These are phyloP conservation scores for Magnusiomyces suaveolens DNA, from an alignment of 1,139 yeast genomes.

Conservation along the genomic window DNA sequence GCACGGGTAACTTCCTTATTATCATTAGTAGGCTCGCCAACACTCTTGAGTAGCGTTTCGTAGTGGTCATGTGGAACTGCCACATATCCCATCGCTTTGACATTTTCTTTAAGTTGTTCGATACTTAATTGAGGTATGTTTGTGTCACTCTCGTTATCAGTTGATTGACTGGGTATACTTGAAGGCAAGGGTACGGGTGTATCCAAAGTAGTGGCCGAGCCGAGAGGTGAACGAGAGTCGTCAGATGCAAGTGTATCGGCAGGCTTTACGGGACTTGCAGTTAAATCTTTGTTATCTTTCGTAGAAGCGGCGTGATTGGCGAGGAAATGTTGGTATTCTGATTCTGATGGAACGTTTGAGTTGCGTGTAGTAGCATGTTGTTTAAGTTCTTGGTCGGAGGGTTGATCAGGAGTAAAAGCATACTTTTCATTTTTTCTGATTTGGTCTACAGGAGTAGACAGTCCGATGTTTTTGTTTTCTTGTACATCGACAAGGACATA, in stretches of 20 bases:
- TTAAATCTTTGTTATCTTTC: neutral
- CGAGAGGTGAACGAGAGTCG: neutral
- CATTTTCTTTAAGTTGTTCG: conserved; percentile 8
- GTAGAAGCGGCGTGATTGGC: neutral
- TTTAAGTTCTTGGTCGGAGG: conserved; percentile 26
- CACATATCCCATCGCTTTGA: conserved; percentile 8
- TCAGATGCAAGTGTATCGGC: neutral
- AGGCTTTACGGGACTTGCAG: neutral
- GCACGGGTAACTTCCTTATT: conserved; percentile 10
- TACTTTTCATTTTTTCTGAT: neutral
- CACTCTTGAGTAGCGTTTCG: conserved; percentile 15
- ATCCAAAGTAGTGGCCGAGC: conserved; percentile 1
- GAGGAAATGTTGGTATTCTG: conserved; percentile 21
- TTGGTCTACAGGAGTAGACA: neutral
- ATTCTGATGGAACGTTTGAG: conserved; percentile 25
- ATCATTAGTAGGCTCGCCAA: conserved; percentile 20
- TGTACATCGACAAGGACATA: neutral
- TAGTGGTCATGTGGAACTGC: conserved; percentile 12
- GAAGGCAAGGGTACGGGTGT: neutral
- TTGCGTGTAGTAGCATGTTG: conserved; percentile 26
- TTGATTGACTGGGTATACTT: conserved; percentile 4
- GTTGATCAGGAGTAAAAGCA: conserved; percentile 11
- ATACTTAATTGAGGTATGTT: neutral
- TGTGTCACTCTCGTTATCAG: neutral
- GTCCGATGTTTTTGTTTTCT: neutral